A percentile compares a stretch with the other conserved stretches of the same genome.
Evolutionary conservation across 2,329 filamentous ascomycete genomes (phyloP).

Genomic region (Emergomyces orientalis): DNA sequence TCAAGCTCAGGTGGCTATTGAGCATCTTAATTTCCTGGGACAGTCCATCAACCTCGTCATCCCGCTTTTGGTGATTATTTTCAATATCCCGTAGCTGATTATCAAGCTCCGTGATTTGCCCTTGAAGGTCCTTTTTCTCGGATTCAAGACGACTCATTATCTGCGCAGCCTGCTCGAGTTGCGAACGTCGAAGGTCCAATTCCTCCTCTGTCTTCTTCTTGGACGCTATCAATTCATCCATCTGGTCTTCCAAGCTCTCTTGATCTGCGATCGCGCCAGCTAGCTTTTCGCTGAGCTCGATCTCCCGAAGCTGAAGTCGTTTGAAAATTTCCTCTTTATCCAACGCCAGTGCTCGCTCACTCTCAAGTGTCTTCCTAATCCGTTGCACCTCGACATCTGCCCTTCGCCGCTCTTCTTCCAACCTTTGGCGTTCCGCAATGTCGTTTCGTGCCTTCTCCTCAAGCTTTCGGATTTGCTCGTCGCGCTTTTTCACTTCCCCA

Average conservation of each 20-base stretch:
- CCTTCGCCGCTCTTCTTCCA: conserved; percentile 86
- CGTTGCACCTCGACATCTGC: conserved; percentile 79
- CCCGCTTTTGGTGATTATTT: conserved; percentile 60
- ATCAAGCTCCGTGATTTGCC: conserved; percentile 61
- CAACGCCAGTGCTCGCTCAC: conserved; percentile 84
- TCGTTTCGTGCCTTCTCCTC: conserved; percentile 76
- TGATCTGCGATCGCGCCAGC: conserved; percentile 88
- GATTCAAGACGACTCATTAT: conserved; percentile 79
- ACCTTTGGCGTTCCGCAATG: conserved; percentile 59
- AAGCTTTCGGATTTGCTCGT: conserved; percentile 83
- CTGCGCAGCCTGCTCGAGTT: conserved; percentile 83
- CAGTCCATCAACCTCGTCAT: conserved; percentile 64
- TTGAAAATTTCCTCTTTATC: conserved; percentile 99
- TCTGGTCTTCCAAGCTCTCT: conserved; percentile 83
- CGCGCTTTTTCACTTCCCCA: conserved; percentile 86
- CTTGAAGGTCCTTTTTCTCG: conserved; percentile 68
- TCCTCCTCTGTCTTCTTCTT: conserved; percentile 85
- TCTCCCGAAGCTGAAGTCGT: conserved; percentile 82
- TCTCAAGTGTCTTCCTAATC: conserved; percentile 89
- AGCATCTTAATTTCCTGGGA: conserved; percentile 83
- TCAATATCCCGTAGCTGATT: conserved; percentile 61
- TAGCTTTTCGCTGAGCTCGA: conserved; percentile 86
- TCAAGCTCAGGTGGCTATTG: conserved; percentile 77
- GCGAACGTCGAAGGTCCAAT: conserved; percentile 64
- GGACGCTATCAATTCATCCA: conserved; percentile 77